Evolutionary conservation across 2,329 filamentous ascomycete genomes (phyloP), one percentile per base, ranked within the genome.

Genomic region (Myriosclerotinia scirpicola): DNA sequence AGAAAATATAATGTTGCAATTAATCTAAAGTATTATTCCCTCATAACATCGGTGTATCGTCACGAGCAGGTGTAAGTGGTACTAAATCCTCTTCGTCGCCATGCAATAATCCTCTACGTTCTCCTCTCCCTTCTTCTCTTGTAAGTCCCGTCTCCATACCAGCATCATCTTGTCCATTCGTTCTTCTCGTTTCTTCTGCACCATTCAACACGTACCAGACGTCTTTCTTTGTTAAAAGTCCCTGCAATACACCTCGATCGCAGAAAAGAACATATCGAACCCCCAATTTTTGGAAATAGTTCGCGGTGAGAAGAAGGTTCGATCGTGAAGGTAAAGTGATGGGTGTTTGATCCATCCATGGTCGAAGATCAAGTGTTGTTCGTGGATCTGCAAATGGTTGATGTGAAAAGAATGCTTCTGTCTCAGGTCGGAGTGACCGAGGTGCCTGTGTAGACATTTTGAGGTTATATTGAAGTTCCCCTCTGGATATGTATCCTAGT

Each of bases 341-440:
- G 0, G 95, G 95, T 0, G 95, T 99, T 78, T 97, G 94, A 78
- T 99, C 95, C 93, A 99, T 97, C 95, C 95, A 99, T 2, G 93
- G 93, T 9, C 94, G 84, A 14, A 99, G 84, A 78, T 99, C 95
- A 50, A 99, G 86, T 0, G 90, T 93, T 20, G 87, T 84, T 26
- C 84, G 82, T 0, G 91, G 90, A 74, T 96, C 92, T 0, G 90
- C 89, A 64, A 94, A 87, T 2, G 91, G 89, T 75, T 93, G 90
- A 75, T 96, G 91, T 0, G 87, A 84, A 79, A 99, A 97, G 78
- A 90, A 93, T 54, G 90, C 89, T 76, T 94, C 90, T 0, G 93
- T 90, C 68, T 90, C 87, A 0, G 84, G 82, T 0, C 88, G 82
- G 1, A 96, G 81, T 59, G 82, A 83, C 53, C 87, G 84, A 46